Percentiles rank a stretch among this genome's conserved stretches.
These are phyloP conservation scores for Yamadazyma kitorensis DNA, from an alignment of 805 yeast genomes.

Conservation along the genomic window DNA sequence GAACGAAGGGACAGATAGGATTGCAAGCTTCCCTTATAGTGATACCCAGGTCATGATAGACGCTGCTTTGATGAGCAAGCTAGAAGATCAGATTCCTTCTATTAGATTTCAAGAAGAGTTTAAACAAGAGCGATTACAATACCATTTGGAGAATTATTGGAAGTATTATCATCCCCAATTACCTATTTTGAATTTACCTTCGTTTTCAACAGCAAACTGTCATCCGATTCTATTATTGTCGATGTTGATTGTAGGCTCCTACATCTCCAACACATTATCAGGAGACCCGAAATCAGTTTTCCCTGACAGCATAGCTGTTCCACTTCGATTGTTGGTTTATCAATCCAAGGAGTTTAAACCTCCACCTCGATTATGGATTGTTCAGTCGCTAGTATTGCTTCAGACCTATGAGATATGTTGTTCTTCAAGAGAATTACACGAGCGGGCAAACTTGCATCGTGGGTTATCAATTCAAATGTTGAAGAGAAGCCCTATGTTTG, in stretches of 20 bases:
- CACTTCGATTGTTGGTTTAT: slow-evolving; percentile 66
- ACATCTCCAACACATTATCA: slow-evolving; percentile 21
- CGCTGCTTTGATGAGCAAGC: slow-evolving; percentile 4
- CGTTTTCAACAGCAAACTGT: slow-evolving; percentile 45
- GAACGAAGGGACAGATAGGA: too few species aligned
- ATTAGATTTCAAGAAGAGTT: slow-evolving; percentile 11
- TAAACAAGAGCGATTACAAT: slow-evolving; percentile 1
- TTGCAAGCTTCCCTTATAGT: slow-evolving; percentile 14
- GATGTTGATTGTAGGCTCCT: slow-evolving; percentile 56
- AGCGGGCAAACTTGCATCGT: slow-evolving; percentile 76
- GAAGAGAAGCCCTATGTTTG: slow-evolving; percentile 26
- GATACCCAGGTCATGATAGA: slow-evolving; percentile 9
- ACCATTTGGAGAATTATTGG: slow-evolving; percentile 42
- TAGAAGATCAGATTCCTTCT: slow-evolving; percentile 10
- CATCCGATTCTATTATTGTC: slow-evolving; percentile 49
- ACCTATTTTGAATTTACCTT: slow-evolving; percentile 55
- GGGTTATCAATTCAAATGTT: slow-evolving; percentile 48
- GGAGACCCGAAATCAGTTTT: slow-evolving; percentile 8
- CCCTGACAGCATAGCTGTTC: slow-evolving; percentile 45
- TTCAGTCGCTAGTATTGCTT: slow-evolving; percentile 64
- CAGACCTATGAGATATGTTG: slow-evolving; percentile 73
- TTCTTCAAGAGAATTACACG: slow-evolving; percentile 63
- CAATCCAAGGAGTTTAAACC: slow-evolving; percentile 65
- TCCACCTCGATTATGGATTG: slow-evolving; percentile 69
- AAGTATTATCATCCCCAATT: slow-evolving; percentile 52